Conservation (phyloP, 2,329 filamentous ascomycete species). For the Fusarium pseudograminearum region DNA sequence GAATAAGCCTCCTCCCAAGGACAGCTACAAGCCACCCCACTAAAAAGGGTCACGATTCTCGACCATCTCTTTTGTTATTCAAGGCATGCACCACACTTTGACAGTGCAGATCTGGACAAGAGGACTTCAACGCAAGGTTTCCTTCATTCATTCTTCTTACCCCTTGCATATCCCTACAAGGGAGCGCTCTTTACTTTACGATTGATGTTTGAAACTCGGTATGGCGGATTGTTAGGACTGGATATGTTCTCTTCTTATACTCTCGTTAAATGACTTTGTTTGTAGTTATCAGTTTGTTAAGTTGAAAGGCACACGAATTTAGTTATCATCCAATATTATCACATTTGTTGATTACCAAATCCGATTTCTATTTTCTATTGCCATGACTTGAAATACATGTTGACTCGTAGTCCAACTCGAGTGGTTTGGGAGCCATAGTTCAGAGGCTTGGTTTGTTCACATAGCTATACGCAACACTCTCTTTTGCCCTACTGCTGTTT, state of each 20-base stretch:
- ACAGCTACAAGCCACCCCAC: not conserved
- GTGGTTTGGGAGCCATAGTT: not conserved
- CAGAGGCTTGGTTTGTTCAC: not conserved
- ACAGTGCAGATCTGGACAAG: too few relatives aligned
- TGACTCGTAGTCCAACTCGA: not conserved
- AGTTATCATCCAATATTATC: not conserved
- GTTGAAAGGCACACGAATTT: not conserved
- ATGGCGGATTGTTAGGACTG: not conserved
- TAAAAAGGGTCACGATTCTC: not conserved
- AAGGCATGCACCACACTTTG: not conserved
- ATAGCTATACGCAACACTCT: not conserved
- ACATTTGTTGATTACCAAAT: not conserved
- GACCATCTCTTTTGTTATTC: not conserved
- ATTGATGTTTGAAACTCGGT: not conserved
- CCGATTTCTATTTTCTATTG: too few relatives aligned
- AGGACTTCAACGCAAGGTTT: not conserved
- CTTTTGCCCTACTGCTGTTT: fast-evolving
- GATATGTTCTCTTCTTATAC: not conserved
- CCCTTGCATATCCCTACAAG: not conserved
- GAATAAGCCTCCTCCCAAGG: not conserved
- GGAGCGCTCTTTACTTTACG: not conserved
- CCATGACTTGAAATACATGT: not conserved
- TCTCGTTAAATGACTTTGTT: conserved; percentile 2
- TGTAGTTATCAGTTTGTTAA: not conserved
- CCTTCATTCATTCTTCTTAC: not conserved